These are phyloP conservation scores for Persicaria maculosa DNA, from an alignment of 148 eudicot species.

Conservation along the genomic window DNA sequence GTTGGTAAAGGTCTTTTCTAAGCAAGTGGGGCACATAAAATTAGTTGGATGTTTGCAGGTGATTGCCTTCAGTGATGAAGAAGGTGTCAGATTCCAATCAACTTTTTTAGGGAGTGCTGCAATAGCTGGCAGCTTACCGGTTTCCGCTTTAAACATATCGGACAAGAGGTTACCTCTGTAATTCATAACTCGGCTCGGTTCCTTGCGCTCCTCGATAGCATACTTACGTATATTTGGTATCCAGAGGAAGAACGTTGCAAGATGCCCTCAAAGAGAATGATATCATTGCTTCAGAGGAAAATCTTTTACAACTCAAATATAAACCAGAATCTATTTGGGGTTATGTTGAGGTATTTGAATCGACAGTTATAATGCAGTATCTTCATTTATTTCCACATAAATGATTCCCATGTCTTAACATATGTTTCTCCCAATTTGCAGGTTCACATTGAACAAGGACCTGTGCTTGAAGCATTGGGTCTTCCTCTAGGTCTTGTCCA, in stretches of 20 bases:
- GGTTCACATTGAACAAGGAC: conserved; percentile 99
- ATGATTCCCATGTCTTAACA: not conserved
- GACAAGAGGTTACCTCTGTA: conserved; percentile 64
- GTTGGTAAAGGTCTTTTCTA: not conserved
- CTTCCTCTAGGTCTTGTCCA: conserved; percentile 88
- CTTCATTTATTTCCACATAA: not conserved
- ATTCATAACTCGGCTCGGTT: conserved; percentile 12
- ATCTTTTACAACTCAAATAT: conserved; percentile 57
- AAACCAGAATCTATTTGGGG: conserved; percentile 83
- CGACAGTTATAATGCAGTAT: not conserved
- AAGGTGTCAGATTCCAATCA: conserved; percentile 95
- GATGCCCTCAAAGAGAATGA: conserved; percentile 52
- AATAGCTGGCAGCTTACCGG: conserved; percentile 72
- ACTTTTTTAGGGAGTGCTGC: conserved; percentile 98
- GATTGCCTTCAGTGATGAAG: conserved; percentile 97
- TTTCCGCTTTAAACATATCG: conserved; percentile 50
- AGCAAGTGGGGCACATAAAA: not conserved
- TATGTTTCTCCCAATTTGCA: conserved; percentile 20
- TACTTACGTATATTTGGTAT: conserved; percentile 21
- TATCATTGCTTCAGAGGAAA: conserved; percentile 53
- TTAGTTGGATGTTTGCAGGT: conserved; percentile 40
- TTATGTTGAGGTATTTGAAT: conserved; percentile 64
- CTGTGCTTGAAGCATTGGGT: conserved; percentile 79
- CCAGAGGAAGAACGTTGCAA: conserved; percentile 79
- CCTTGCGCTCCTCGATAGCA: conserved; percentile 10